Base-by-base conservation (phyloP, 2,329 filamentous ascomycete genomes). In the Basipetospora chlamydospora region DNA sequence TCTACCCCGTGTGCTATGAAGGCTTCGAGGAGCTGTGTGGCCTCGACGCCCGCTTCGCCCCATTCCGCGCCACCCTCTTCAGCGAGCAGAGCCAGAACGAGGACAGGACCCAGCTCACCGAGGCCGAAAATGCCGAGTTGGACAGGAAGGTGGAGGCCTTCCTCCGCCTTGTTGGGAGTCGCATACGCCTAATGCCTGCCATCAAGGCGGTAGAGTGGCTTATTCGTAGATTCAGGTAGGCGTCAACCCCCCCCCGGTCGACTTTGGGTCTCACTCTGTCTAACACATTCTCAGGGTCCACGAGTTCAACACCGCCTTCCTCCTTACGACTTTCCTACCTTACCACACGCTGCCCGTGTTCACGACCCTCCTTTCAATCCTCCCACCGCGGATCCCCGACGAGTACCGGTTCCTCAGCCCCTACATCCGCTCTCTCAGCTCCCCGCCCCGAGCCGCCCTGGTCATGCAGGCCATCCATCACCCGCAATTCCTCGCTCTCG, bases 161-260 rank as follows among this genome's bases (percentile, higher is more conserved):
- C 52, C 63, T 99, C 45, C 80, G 77, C 22, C 66, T 96, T 11
- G 76, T 81, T 9, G 80, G 83, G 16, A 75, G 77, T 18, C 73
- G 80, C 28, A 55, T 98, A 45, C 67, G 88, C 43, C 65, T 99
- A 22, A 86, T 80, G 61, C 88, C 90, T 28, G 85, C 84, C 1
- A 73, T 94, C 37, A 93, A 92, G 59, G 77, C 87, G 12, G 67
- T 96, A 26, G 92, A 99, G 62, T 99, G 90, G 90, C 69, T 98
- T 32, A 72, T 98, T 38, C 70, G 90, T 50, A 71, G 88, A 49
- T 98, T 96, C 51, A 76, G 79, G 85, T 92, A 63, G 42, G 67
- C 47, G 6, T n/a, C 8, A 9, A 15, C n/a, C n/a, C n/a, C n/a
- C n/a, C n/a, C n/a, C n/a, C n/a, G n/a, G n/a, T n/a, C n/a, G n/a